A percentile compares a stretch with the other conserved stretches of the same genome.
Evolutionary conservation across 331 rosid species (phyloP).

Genomic region (Prunus yedoensis): DNA sequence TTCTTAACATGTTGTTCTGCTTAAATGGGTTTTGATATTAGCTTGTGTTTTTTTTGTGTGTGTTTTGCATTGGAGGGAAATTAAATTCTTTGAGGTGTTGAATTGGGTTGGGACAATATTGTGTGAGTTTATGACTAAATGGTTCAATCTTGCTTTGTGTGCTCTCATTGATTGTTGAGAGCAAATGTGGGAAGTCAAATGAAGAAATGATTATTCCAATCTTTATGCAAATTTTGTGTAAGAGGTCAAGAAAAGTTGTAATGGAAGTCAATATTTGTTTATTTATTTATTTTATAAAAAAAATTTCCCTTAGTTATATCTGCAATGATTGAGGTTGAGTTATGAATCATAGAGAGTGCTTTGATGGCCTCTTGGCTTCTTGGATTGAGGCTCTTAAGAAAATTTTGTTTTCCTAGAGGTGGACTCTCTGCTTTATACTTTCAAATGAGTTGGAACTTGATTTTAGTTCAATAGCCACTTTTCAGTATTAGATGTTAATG

Average conservation of each 20-base stretch:
- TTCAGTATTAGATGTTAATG: background rate
- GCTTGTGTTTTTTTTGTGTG: background rate
- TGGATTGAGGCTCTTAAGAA: background rate
- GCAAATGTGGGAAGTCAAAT: constrained; percentile 3
- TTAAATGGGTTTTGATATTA: background rate
- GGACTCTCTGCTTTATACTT: too few relatives aligned
- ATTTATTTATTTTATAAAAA: background rate
- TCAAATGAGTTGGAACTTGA: too few relatives aligned
- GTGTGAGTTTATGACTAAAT: background rate
- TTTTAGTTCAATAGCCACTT: background rate
- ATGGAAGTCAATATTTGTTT: background rate
- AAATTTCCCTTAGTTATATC: too few relatives aligned
- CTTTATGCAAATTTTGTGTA: background rate
- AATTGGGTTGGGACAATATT: background rate
- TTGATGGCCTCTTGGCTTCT: background rate
- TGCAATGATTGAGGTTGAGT: too few relatives aligned
- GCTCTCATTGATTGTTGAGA: background rate
- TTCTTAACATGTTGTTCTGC: background rate
- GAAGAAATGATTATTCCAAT: background rate
- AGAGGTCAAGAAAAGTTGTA: background rate
- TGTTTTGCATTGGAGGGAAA: background rate
- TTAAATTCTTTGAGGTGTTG: background rate
- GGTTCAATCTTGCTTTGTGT: background rate
- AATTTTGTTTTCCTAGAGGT: background rate
- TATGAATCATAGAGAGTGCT: background rate